These are phyloP conservation scores for Rubroboletus satanas DNA, from an alignment of 768 basidiomycete species.

Conservation along the genomic window DNA sequence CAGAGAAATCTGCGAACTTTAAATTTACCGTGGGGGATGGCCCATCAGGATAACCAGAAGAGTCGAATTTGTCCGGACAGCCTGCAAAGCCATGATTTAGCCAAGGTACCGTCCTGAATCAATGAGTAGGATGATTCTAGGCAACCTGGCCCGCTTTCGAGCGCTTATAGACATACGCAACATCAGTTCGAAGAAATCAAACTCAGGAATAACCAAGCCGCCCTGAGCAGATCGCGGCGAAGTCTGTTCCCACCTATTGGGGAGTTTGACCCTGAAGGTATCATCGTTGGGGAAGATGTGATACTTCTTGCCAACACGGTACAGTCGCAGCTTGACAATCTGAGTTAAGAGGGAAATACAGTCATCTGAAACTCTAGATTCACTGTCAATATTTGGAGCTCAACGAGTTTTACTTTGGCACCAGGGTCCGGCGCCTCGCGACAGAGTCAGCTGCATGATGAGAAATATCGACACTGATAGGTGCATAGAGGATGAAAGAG, in stretches of 20 bases:
- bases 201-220: background rate
- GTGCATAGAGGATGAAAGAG: background rate
- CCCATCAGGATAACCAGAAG: too few relatives aligned
- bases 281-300: background rate
- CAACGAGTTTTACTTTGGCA: background rate
- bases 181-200: background rate
- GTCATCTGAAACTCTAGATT: background rate
- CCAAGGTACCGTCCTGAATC: background rate
- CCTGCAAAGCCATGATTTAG: background rate
- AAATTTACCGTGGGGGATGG: background rate
- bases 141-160: background rate
- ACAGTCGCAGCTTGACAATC: background rate
- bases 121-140: background rate
- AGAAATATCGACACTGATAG: background rate
- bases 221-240: background rate
- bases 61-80: background rate
- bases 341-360: background rate
- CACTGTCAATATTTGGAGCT: background rate
- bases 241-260: background rate
- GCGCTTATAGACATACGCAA: too few relatives aligned
- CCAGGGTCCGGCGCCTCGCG: background rate
- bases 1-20: background rate
- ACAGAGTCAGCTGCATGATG: background rate
- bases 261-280: background rate
- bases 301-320: background rate